A percentile compares a stretch with the other conserved stretches of the same genome.
Evolutionary conservation across 2,329 filamentous ascomycete genomes (phyloP).

Genomic region (Exophiala sp.): DNA sequence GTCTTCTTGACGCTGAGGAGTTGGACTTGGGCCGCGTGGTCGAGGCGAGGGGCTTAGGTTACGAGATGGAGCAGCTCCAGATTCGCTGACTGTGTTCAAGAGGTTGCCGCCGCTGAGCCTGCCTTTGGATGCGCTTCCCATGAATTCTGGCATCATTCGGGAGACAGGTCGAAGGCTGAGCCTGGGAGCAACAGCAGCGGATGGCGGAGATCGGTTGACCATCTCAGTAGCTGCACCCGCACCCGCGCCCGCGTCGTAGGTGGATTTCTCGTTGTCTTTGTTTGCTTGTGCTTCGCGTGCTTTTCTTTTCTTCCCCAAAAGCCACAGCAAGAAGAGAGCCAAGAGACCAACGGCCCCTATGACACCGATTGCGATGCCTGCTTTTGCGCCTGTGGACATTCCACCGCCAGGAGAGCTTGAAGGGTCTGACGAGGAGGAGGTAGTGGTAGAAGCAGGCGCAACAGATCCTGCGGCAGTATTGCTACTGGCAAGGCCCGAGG

Average conservation of each 20-base stretch:
- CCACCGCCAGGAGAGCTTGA: slow-evolving; percentile 32
- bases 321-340: slow-evolving; percentile 62
- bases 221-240: slow-evolving; percentile 33
- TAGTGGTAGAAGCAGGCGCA: slow-evolving; percentile 19
- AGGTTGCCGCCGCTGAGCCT: slow-evolving; percentile 27
- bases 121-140: slow-evolving; percentile 33
- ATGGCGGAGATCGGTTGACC: slow-evolving; percentile 33
- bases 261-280: slow-evolving; percentile 60
- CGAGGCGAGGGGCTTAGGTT: slow-evolving; percentile 16
- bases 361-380: slow-evolving; percentile 79
- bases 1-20: slow-evolving; percentile 6
- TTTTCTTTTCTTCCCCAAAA: slow-evolving; percentile 66
- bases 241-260: slow-evolving; percentile 31
- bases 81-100: slow-evolving; percentile 27
- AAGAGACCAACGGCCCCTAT: slow-evolving; percentile 62
- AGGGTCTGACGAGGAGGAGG: slow-evolving; percentile 14
- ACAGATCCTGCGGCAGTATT: slow-evolving; percentile 8
- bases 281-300: slow-evolving; percentile 44
- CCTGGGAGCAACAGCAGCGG: slow-evolving; percentile 58
- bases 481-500: slow-evolving; percentile 11
- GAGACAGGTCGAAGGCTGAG: slow-evolving; percentile 80
- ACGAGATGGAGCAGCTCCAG: slow-evolving; percentile 11
- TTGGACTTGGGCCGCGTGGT: slow-evolving; percentile 17
- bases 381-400: slow-evolving; percentile 53
- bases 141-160: slow-evolving; percentile 68